Base-by-base conservation (phyloP, 257 asterid species). In the Linaria vulgaris region DNA sequence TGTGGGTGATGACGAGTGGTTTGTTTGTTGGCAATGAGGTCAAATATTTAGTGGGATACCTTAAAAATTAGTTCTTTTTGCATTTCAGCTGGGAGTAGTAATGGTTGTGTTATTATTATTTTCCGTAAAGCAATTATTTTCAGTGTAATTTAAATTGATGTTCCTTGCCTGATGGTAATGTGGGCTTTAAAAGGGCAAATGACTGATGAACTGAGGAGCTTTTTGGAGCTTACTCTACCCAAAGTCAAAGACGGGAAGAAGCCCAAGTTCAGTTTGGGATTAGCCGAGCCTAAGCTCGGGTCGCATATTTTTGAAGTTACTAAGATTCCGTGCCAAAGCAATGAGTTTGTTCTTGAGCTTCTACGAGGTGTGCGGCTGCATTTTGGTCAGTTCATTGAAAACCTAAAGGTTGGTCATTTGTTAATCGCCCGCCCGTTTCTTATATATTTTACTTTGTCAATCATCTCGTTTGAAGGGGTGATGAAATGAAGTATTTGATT, bases 261-360 rank as follows among this genome's bases (percentile, higher is more conserved):
- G 78, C 68, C 89, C 30, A 87, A 87, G 76, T 88, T 79, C 82
- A 89, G 79, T 53, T 66, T 92, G 74, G 98, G 98, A 27, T 62
- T 92, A 61, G 71, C 94, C 17, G 99, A 92, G 73, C 94, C 99
- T 14, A 92, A 89, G 77, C 88, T 92, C 20, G 99, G 95, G 2
- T 89, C 96, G 0, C 94, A 92, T 63, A 82, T 92, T 53, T 69
- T 37, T 15, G 99, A 92, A 85, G 89, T 55, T 17, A 89, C 99
- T 53, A 87, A 80, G 68, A 80, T 92, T 24, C 97, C 97, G 6
- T 89, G 99, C 77, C 90, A 87, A 67, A 85, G 94, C 74, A 87
- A 85, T 41, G 97, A 89, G 70, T 89, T 87, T 69, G 76, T 89
- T 74, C 87, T 80, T 15, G 99, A 92, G 86, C 83, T 92, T 67